phyloP scores from a whole-genome alignment of 768 basidiomycete species.

The Hygrophorus russula region DNA sequence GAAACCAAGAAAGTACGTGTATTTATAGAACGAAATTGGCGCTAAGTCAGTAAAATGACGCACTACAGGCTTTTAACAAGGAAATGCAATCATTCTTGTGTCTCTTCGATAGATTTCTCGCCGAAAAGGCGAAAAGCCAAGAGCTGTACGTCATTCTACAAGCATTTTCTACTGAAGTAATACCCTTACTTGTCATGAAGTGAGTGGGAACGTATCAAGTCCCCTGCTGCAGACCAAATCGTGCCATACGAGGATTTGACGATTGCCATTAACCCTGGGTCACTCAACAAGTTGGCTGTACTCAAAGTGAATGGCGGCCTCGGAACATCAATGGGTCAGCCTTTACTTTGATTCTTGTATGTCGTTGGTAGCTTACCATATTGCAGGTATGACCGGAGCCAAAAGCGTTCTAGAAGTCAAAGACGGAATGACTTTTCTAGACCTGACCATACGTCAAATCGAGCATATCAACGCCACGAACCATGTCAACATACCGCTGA shows the following conservation, averaged over 20 bases:
- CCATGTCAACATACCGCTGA: constrained; percentile 87
- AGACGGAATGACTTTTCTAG: constrained; percentile 96
- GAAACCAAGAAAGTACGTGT: constrained; percentile 41
- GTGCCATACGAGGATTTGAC: constrained; percentile 71
- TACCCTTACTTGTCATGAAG: constrained; percentile 25
- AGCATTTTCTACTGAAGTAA: constrained; percentile 4
- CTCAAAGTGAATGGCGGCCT: constrained; percentile 94
- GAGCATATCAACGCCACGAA: constrained; percentile 86
- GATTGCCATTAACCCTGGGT: constrained; percentile 40
- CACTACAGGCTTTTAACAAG: constrained; percentile 68
- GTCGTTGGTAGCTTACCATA: constrained; percentile 13
- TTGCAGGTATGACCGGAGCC: constrained; percentile 72
- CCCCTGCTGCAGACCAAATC: constrained; percentile 78
- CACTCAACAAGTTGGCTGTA: constrained; percentile 87
- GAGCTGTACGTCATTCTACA: constrained; percentile 57
- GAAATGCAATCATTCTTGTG: constrained; percentile 97
- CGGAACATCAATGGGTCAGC: constrained; percentile 75
- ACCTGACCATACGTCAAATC: constrained; percentile 88
- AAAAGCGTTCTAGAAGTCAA: constrained; percentile 94
- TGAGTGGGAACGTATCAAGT: constrained; percentile 84
- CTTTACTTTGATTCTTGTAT: neutral
- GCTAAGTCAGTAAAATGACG: neutral
- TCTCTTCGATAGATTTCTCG: constrained; percentile 90
- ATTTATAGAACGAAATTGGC: neutral
- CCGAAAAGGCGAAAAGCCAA: constrained; percentile 75